These are phyloP conservation scores for Stenogyne calaminthoides DNA, from an alignment of 305 asterid species.

Conservation along the genomic window DNA sequence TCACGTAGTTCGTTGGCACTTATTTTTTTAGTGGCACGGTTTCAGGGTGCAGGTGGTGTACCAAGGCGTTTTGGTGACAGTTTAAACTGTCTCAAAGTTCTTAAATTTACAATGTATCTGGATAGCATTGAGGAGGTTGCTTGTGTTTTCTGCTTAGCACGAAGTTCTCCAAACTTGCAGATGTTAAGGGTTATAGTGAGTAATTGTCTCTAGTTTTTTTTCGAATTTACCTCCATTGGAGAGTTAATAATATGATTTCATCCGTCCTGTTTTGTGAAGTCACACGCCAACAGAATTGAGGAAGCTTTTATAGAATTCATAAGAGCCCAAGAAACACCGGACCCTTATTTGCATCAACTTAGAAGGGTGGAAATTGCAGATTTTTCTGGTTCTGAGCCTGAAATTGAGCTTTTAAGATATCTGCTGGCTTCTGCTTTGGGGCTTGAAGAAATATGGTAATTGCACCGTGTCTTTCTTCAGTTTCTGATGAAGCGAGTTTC, in stretches of 20 bases:
- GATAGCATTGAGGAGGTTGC: constrained; percentile 19
- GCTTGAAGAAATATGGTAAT: constrained; percentile 31
- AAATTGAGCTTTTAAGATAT: constrained; percentile 25
- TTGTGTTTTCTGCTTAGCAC: constrained; percentile 23
- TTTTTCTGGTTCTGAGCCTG: constrained; percentile 1
- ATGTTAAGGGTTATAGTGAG: too few species aligned
- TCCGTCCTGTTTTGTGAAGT: too few species aligned
- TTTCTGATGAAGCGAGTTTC: not conserved
- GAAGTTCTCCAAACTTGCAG: constrained; percentile 22
- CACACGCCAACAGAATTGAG: too few species aligned
- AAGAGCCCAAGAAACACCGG: too few species aligned
- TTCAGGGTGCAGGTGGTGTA: not conserved
- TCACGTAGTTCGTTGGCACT: too few species aligned
- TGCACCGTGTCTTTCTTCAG: too few species aligned
- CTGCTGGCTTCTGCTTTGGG: constrained; percentile 21
- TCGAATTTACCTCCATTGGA: too few species aligned
- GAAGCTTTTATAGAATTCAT: too few species aligned
- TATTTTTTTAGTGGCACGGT: too few species aligned
- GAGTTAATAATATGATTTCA: too few species aligned
- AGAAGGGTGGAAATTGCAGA: not conserved
- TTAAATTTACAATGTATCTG: constrained; percentile 25
- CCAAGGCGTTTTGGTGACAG: not conserved
- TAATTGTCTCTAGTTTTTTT: too few species aligned
- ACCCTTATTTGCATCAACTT: not conserved
- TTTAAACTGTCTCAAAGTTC: not conserved